Conservation (phyloP, 2,329 filamentous ascomycete species). For the Curvularia lunata region DNA sequence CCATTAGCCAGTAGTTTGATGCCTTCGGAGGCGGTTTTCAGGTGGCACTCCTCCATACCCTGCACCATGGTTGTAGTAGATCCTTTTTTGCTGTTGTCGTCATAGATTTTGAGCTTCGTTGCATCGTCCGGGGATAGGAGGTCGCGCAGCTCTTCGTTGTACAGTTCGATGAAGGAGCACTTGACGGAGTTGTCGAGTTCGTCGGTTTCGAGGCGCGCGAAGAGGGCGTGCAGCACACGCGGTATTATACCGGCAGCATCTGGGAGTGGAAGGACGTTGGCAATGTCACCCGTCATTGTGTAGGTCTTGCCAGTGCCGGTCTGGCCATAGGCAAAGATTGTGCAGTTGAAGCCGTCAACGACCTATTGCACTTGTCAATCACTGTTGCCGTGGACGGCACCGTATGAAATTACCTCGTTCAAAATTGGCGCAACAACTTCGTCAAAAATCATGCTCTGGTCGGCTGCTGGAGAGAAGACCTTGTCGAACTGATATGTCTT, state of each 20-base stretch:
- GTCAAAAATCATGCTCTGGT: conserved; percentile 92
- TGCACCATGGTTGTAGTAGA: conserved; percentile 86
- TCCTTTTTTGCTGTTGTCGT: conserved; percentile 84
- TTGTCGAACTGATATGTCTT: conserved; percentile 97
- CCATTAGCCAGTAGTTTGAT: conserved; percentile 88
- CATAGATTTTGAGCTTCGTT: conserved; percentile 91
- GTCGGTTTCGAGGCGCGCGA: conserved; percentile 80
- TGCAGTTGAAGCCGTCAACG: conserved; percentile 94
- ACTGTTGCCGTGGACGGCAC: not conserved
- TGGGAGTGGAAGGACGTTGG: conserved; percentile 84
- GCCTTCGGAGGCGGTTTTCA: conserved; percentile 81
- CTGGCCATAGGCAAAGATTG: conserved; percentile 97
- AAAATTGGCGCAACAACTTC: conserved; percentile 93
- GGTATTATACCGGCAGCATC: conserved; percentile 96
- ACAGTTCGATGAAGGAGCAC: conserved; percentile 97
- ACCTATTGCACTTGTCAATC: conserved; percentile 64
- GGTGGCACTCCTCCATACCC: conserved; percentile 96
- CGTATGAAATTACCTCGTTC: conserved; percentile 71
- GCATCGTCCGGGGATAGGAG: conserved; percentile 81
- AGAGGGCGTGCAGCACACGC: conserved; percentile 84
- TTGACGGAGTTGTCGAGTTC: conserved; percentile 87
- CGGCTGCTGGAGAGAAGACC: conserved; percentile 92
- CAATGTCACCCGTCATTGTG: conserved; percentile 99
- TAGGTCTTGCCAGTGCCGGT: conserved; percentile 99
- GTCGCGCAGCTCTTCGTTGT: conserved; percentile 96